phyloP scores from a whole-genome alignment of 768 basidiomycete species.

The Mrakia hoshinonis region DNA sequence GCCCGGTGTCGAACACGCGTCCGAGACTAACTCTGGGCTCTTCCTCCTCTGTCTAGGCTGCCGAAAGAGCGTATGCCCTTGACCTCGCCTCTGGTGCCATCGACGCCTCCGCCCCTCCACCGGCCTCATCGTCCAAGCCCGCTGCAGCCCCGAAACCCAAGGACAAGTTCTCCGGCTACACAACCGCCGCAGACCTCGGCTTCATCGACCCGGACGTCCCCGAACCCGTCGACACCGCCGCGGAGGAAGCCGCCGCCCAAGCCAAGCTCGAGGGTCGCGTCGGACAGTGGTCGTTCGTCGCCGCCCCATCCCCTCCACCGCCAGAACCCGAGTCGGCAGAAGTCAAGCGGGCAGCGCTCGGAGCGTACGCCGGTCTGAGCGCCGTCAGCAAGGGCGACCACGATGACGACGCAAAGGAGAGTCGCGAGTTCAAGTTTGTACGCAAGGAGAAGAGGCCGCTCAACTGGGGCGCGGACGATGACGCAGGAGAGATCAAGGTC shows the following conservation, averaged over 20 bases:
- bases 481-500: slow-evolving; percentile 60
- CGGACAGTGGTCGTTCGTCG: slow-evolving; percentile 69
- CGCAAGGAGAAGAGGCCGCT: slow-evolving; percentile 31
- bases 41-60: slow-evolving; percentile 56
- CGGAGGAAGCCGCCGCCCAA: slow-evolving; percentile 1
- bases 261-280: slow-evolving; percentile 55
- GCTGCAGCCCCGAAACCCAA: slow-evolving; percentile 35
- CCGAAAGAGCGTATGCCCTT: slow-evolving; percentile 50
- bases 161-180: slow-evolving; percentile 63
- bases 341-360: slow-evolving; percentile 1
- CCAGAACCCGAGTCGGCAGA: slow-evolving; percentile 29
- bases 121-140: slow-evolving; percentile 6
- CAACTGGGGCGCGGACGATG: slow-evolving; percentile 52
- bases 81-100: slow-evolving; percentile 34
- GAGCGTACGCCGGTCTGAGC: background rate
- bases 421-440: slow-evolving; percentile 28
- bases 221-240: slow-evolving; percentile 29
- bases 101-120: slow-evolving; percentile 41
- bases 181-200: slow-evolving; percentile 61
- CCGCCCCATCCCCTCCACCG: slow-evolving; percentile 37
- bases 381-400: slow-evolving; percentile 25
- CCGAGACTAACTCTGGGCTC: background rate
- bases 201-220: slow-evolving; percentile 31
- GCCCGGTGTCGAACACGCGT: background rate
- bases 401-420: slow-evolving; percentile 31